Evolutionary conservation across 2,329 filamentous ascomycete species (phyloP).

Genomic region (Beauveria australis): DNA sequence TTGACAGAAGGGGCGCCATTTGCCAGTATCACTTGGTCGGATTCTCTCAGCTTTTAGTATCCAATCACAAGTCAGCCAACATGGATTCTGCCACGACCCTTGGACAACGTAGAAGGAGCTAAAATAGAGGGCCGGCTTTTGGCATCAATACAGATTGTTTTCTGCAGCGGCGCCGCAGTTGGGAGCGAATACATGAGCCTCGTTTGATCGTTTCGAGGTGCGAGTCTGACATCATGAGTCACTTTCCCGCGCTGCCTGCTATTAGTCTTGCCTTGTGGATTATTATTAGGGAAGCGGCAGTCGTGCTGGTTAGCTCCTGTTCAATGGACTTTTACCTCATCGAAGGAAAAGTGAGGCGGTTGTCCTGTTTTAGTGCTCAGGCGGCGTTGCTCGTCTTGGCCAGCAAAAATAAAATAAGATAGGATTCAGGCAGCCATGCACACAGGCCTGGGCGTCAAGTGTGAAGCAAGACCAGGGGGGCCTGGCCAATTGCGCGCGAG

Average conservation of each 20-base stretch:
- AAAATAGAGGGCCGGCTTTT: conserved; percentile 1
- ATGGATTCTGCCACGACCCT: background rate
- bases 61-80: conserved; percentile 2
- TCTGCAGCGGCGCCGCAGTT: conserved; percentile 11
- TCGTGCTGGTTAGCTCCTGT: background rate
- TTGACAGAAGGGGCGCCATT: background rate
- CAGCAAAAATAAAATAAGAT: background rate
- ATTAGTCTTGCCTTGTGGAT: background rate
- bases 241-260: background rate
- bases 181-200: conserved; percentile 14
- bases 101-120: background rate
- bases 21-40: background rate
- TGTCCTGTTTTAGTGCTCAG: background rate
- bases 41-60: background rate
- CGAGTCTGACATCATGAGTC: conserved; percentile 4
- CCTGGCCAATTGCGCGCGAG: background rate
- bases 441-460: background rate
- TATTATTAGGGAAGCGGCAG: background rate
- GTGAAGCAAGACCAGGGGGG: background rate
- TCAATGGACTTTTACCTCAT: background rate
- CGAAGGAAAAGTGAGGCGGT: background rate
- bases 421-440: conserved; percentile 7
- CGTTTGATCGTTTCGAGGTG: background rate
- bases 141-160: conserved; percentile 14
- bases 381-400: background rate